A percentile compares a stretch with the other conserved stretches of the same genome.
These are phyloP conservation scores for Peniophora sp. DNA, from an alignment of 1,284 basidiomycete genomes.

Conservation along the genomic window DNA sequence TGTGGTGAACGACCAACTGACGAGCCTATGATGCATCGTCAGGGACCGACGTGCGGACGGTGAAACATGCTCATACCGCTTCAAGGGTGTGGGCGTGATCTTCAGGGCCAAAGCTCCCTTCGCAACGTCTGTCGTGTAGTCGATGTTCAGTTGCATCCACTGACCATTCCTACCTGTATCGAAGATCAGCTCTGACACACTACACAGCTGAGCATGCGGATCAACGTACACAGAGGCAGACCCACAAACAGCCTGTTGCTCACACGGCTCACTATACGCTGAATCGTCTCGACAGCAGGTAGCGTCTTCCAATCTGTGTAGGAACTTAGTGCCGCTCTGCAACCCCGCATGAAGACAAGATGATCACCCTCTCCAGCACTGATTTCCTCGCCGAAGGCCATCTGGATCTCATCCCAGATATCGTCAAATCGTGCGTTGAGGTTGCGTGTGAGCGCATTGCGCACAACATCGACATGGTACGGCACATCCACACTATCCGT, in stretches of 20 bases:
- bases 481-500: conserved; percentile 14
- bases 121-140: conserved; percentile 14
- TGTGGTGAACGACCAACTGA: conserved; percentile 3
- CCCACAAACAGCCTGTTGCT: conserved; percentile 21
- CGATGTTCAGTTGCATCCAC: conserved; percentile 14
- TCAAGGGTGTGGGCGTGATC: conserved; percentile 11
- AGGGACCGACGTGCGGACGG: not conserved
- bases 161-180: conserved; percentile 11
- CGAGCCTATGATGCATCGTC: not conserved
- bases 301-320: conserved; percentile 15
- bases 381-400: conserved; percentile 19
- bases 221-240: conserved; percentile 16
- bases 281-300: conserved; percentile 9
- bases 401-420: conserved; percentile 24
- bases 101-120: conserved; percentile 11
- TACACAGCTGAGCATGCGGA: not conserved
- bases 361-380: conserved; percentile 4
- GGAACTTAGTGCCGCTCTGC: not conserved
- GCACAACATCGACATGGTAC: conserved; percentile 19
- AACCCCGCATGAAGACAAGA: not conserved
- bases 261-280: conserved; percentile 16
- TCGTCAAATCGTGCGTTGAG: conserved; percentile 17
- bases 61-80: conserved; percentile 5
- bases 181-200: not conserved
- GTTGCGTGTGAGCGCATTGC: conserved; percentile 21